Conservation (phyloP, 106 monocot species). For the Dendrobium chrysotoxum region DNA sequence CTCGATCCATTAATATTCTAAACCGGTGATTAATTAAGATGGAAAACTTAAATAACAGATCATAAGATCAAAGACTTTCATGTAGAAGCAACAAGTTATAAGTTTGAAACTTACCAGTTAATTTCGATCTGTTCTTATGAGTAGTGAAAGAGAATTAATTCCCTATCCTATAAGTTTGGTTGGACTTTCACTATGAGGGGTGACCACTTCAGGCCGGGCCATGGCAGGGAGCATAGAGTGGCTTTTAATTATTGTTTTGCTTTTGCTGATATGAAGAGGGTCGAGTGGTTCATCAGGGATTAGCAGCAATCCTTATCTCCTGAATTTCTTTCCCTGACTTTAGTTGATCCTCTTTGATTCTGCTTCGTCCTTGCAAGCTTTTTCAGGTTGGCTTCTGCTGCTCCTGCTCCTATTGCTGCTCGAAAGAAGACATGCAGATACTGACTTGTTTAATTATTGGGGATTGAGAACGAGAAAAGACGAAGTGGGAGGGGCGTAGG, state of each 20-base stretch:
- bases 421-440: neutral
- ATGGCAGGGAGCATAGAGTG: neutral
- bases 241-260: slow-evolving; percentile 13
- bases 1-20: neutral
- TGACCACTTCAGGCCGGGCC: neutral
- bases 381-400: slow-evolving; percentile 6
- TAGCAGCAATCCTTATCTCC: slow-evolving; percentile 16
- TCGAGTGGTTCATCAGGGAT: slow-evolving; percentile 15
- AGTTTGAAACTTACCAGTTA: neutral
- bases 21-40: neutral
- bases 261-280: slow-evolving; percentile 2
- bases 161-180: neutral
- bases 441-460: neutral
- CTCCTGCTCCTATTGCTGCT: neutral
- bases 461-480: slow-evolving; percentile 1
- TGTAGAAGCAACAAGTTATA: neutral
- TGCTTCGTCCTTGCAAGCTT: neutral
- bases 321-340: neutral
- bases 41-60: too few relatives aligned
- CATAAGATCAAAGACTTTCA: too few relatives aligned
- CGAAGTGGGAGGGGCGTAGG: neutral
- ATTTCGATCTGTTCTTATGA: neutral
- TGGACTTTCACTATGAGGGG: neutral
- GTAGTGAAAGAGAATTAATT: neutral
- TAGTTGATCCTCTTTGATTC: neutral